phyloP scores from a whole-genome alignment of 2,329 filamentous ascomycete species.

The Ilyonectria sp. region DNA sequence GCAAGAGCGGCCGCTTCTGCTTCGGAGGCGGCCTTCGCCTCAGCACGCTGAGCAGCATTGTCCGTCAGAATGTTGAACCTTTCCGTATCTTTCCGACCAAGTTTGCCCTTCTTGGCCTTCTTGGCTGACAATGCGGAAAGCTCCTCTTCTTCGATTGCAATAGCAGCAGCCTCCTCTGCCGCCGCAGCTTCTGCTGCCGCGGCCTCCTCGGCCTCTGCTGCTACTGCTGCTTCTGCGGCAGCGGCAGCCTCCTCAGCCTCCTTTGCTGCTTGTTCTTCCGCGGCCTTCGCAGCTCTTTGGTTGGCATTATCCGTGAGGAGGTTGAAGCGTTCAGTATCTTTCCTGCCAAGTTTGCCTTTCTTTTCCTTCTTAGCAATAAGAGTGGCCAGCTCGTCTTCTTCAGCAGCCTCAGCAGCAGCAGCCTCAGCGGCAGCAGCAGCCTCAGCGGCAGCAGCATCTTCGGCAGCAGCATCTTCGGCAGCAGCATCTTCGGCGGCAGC shows the following conservation, averaged over 20 bases:
- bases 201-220: constrained; percentile 55
- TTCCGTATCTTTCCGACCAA: constrained; percentile 45
- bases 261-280: constrained; percentile 46
- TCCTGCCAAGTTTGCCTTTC: constrained; percentile 43
- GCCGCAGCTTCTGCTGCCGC: constrained; percentile 39
- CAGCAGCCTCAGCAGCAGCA: constrained; percentile 25
- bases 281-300: constrained; percentile 33
- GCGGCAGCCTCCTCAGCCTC: constrained; percentile 48
- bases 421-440: not conserved
- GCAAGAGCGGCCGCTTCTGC: constrained; percentile 34
- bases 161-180: constrained; percentile 41
- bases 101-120: constrained; percentile 54
- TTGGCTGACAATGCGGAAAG: constrained; percentile 57
- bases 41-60: constrained; percentile 38
- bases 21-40: constrained; percentile 37
- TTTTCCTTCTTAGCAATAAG: constrained; percentile 38
- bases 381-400: constrained; percentile 38
- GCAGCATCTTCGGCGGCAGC: constrained; percentile 25
- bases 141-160: constrained; percentile 56
- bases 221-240: constrained; percentile 35
- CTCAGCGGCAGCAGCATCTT: constrained; percentile 22
- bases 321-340: constrained; percentile 43
- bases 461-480: constrained; percentile 19
- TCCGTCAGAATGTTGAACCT: constrained; percentile 36
- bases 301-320: constrained; percentile 35